Base-by-base conservation (phyloP, 192 early-diverging fungal genomes). In the Pilaira anomala region DNA sequence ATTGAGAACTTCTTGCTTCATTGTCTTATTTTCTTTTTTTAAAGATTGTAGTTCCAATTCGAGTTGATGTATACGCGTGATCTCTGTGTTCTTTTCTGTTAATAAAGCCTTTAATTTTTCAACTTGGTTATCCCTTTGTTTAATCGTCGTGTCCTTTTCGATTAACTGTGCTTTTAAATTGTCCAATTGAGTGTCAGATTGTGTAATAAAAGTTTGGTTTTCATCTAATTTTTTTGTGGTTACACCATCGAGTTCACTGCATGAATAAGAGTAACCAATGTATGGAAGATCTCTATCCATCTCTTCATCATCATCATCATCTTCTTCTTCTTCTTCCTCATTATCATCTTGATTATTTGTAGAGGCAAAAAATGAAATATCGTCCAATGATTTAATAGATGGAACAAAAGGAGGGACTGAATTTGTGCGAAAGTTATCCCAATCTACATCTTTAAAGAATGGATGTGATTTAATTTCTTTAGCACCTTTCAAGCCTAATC, bases 301-400 rank as follows among this genome's bases (percentile, higher is more conserved):
- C 29, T 76, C 68, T 44, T 78, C 78, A 21, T 80, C 77, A 21
- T 78, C 86, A 54, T 86, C 76, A 19, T 93, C 91, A 52, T 93
- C 56, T 13, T 40, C 36, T 22, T 40, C 36, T 24, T 58, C 55
- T 6, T 26, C 55, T 6, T 58, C 56, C 3, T 39, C 21, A 12
- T 58, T 36, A 9, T 33, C 18, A 14, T 46, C 44, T 46, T 14
- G 18, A 5, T 46, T 19, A 13, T 46, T 42, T 58, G 62, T 82
- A 55, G 88, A 84, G 56, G 88, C 83, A 80, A 97, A 97, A 69
- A 94, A 93, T 39, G 87, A 86, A 0, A 92, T 97, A 66, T 97
- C 94, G 29, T 92, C 89, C 19, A 90, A 86, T 16, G 92, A 83
- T 60, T 78, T 84, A n/a, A 95, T 80, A n/a, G 88, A 78, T 22